Evolutionary conservation across 176 grass and related monocot species (phyloP), one percentile per base, ranked within the genome.

Genomic region (Thinopyrum elongatum): DNA sequence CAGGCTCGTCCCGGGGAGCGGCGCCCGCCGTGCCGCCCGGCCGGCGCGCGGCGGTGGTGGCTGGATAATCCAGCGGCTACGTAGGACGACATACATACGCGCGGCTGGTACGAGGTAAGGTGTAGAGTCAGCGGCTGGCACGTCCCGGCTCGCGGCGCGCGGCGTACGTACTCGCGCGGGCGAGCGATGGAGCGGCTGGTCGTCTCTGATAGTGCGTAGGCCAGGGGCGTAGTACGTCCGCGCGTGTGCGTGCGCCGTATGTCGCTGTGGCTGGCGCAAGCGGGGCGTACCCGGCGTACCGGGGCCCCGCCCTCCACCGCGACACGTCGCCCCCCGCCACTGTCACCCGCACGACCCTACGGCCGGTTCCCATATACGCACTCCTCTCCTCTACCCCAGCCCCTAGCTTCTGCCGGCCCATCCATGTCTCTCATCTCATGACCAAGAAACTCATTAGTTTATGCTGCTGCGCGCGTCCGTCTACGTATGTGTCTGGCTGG

Each of bases 301-400:
- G 4, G 30, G 2, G 10, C 4, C 3, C 3, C 68, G 0, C 2
- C 8, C 22, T 8, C 10, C 39, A 21, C 34, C 10, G 27, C 88
- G 77, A 76, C 83, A 89, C 88, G 88, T 81, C 26, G 38, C 30
- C n/a, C 7, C n/a, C 3, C 42, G 26, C 8, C 67, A 58, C 87
- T 89, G 82, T 23, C 82, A 34, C 74, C 25, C 78, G 51, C 88
- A 82, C 79, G 65, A 64, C 88, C 88, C 65, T 87, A 87, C 89
- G 44, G 1, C 44, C 44, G 82, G 80, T 58, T 82, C 79, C 23
- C 36, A 53, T 86, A n/a, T 65, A 72, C 83, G 28, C 62, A 58
- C 73, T 27, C 19, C 68, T 42, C 65, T 33, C 22, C 8, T 34
- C 29, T 23, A 26, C 38, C 10, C 2, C 68, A 10, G 10, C 70